These are phyloP conservation scores for Neurospora cerealis DNA, from an alignment of 495 filamentous ascomycete species.

Conservation along the genomic window DNA sequence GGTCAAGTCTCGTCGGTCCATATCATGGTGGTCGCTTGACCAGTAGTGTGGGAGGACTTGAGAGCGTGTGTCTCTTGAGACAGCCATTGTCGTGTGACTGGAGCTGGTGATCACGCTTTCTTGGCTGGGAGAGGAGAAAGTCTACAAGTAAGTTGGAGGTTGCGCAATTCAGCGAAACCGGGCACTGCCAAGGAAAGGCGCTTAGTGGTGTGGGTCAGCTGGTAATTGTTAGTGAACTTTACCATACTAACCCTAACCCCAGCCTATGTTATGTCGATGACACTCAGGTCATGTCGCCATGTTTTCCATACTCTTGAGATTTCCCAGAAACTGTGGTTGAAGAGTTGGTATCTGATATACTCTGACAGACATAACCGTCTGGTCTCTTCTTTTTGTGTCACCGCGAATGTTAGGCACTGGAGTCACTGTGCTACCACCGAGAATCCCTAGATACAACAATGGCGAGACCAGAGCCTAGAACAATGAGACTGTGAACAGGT, in stretches of 20 bases:
- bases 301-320: no score
- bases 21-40: not conserved
- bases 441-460: not conserved
- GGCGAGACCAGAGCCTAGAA: not conserved
- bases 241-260: not conserved
- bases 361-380: no score
- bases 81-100: not conserved
- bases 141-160: not conserved
- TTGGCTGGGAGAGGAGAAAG: not conserved
- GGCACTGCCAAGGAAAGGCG: not conserved
- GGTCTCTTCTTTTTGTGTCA: not conserved
- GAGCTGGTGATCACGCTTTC: not conserved
- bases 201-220: not conserved
- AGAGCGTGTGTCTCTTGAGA: not conserved
- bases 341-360: no score
- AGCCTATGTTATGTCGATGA: not conserved
- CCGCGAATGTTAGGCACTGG: not conserved
- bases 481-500: not conserved
- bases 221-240: not conserved
- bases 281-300: not conserved
- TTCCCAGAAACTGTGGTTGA: no score
- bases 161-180: not conserved
- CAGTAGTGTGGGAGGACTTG: not conserved
- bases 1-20: not conserved
- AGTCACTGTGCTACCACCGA: not conserved